Evolutionary conservation across 1,139 yeast species (phyloP).

Genomic region (Geotrichum aggregatum): DNA sequence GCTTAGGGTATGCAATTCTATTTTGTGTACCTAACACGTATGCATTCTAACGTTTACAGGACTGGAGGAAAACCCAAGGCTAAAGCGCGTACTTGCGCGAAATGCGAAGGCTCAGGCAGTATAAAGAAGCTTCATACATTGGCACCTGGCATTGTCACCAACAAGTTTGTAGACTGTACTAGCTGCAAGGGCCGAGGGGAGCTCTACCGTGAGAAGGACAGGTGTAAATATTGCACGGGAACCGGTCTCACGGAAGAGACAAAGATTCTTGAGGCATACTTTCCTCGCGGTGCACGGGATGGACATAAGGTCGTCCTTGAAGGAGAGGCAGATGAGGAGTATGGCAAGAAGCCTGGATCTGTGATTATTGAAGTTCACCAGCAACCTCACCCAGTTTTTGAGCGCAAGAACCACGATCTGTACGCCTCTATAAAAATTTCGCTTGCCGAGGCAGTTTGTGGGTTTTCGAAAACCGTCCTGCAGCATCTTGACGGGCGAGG

Average conservation of each 20-base stretch:
- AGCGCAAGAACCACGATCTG: constrained; percentile 61
- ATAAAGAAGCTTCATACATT: constrained; percentile 58
- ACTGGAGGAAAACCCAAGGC: constrained; percentile 67
- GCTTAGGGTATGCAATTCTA: constrained; percentile 51
- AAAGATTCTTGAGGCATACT: constrained; percentile 71
- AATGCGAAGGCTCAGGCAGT: constrained; percentile 72
- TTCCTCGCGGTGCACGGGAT: constrained; percentile 62
- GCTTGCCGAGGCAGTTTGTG: constrained; percentile 76
- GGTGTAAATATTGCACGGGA: constrained; percentile 76
- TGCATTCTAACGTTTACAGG: constrained; percentile 1
- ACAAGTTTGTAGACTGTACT: constrained; percentile 59
- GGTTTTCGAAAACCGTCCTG: constrained; percentile 64
- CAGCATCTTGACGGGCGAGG: constrained; percentile 80
- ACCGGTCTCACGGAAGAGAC: constrained; percentile 58
- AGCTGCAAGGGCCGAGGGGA: constrained; percentile 72
- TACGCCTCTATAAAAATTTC: constrained; percentile 58
- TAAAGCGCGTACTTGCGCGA: constrained; percentile 50
- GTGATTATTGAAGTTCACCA: constrained; percentile 60
- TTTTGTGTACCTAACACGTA: neutral
- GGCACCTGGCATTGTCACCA: constrained; percentile 73
- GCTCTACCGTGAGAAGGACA: constrained; percentile 58
- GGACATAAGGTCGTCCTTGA: constrained; percentile 59
- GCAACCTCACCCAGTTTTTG: constrained; percentile 45
- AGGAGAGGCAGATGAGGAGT: constrained; percentile 72
- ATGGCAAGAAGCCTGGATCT: constrained; percentile 73